Evolutionary conservation across 2,329 filamentous ascomycete species (phyloP).

Genomic region (Beauveria sp.): DNA sequence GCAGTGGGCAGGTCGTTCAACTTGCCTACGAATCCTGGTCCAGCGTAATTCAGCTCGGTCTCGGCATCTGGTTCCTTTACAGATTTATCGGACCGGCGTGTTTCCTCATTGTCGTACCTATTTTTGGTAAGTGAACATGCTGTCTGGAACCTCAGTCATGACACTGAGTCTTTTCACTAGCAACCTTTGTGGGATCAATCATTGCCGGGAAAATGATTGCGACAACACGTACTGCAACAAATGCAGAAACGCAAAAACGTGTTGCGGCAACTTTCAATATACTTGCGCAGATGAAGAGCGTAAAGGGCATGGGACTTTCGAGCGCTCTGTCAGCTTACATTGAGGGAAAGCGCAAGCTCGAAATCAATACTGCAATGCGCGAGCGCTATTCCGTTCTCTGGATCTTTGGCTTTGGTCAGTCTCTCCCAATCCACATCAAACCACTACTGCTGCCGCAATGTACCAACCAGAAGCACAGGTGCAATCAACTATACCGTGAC

Average conservation of each 20-base stretch:
- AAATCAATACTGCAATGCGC: not conserved
- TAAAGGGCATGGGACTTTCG: not conserved
- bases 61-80: not conserved
- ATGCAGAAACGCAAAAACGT: not conserved
- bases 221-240: not conserved
- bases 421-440: no score
- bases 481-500: not conserved
- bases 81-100: not conserved
- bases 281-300: not conserved
- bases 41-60: not conserved
- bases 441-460: no score
- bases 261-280: conserved; percentile 2
- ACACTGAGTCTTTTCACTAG: not conserved
- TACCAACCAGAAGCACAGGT: not conserved
- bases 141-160: no score
- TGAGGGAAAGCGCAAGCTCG: not conserved
- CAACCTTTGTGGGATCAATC: not conserved
- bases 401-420: not conserved
- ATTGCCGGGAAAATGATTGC: not conserved
- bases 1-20: not conserved
- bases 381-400: not conserved
- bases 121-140: not conserved
- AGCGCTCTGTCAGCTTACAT: not conserved
- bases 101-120: not conserved
- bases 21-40: not conserved